Base-by-base conservation (phyloP, 2,329 filamentous ascomycete species). In the Verticillium dahliae region DNA sequence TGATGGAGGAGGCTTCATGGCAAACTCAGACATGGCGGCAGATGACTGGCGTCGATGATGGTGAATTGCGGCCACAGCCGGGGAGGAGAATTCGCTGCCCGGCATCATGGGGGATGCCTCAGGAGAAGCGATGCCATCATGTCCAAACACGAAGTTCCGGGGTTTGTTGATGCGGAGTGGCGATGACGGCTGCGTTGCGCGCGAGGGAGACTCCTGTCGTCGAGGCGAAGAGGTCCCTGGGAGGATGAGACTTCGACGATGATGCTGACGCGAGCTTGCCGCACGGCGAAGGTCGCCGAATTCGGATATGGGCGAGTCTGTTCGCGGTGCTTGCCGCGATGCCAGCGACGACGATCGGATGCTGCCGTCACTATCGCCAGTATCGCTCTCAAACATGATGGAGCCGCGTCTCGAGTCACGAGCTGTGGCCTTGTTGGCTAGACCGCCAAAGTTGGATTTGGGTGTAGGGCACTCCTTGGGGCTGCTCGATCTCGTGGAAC, bases 11-110 rank as follows among this genome's bases (percentile, higher is more conserved):
- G 88, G 87, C 67, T 86, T 84, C 70, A 85, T 85, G 54, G 81
- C 76, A 39, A 82, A 78, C 38, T 86, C 84, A 69, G 92, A 96
- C 35, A 94, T 90, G 34, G 91, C 90, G 15, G 92, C 90, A 10
- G 95, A 98, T 0, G 95, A 98, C 72, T 97, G 92, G 63, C 95
- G 86, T 63, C 95, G 87, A 72, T 97, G 92, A 68, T 93, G 90
- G 60, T 82, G 79, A 14, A 75, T 70, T 18, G 82, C 77, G 59
- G 87, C 74, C 61, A 90, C 79, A 45, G 87, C 81, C 14, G 91
- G 90, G 6, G 91, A 93, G 61, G 85, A 87, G 67, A 95, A 90
- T 67, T 98, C 94, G 69, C 89, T 91, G 13, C 87, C 85, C 1
- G 90, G 87, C 38, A 97, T 83, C 74, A 96, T 89, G 1, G 95